These are phyloP conservation scores for Neurospora terricola DNA, from an alignment of 495 filamentous ascomycete genomes.

Conservation along the genomic window DNA sequence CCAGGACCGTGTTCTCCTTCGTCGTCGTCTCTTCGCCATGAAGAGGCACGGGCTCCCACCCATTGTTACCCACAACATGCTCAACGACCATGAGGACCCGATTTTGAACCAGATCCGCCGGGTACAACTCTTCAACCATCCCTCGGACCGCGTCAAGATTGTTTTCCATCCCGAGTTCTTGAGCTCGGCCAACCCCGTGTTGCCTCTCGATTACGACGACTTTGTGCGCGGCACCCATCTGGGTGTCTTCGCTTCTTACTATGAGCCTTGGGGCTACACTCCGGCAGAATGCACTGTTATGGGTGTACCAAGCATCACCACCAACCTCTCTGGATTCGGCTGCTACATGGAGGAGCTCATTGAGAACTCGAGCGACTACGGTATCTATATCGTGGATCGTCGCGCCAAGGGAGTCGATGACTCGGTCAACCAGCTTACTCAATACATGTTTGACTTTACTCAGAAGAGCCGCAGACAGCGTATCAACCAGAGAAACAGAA, in stretches of 20 bases:
- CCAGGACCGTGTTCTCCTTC: constrained; percentile 86
- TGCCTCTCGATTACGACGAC: constrained; percentile 95
- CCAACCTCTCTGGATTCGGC: constrained; percentile 93
- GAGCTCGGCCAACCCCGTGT: constrained; percentile 86
- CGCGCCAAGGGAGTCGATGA: constrained; percentile 94
- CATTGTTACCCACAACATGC: constrained; percentile 99
- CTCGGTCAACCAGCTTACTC: constrained; percentile 86
- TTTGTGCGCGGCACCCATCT: constrained; percentile 95
- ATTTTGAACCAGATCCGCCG: constrained; percentile 93
- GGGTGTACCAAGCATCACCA: constrained; percentile 97
- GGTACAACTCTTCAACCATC: constrained; percentile 94
- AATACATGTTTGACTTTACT: constrained; percentile 94
- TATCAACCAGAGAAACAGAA: constrained; percentile 98
- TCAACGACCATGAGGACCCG: constrained; percentile 85
- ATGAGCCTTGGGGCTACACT: constrained; percentile 98
- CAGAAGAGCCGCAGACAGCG: constrained; percentile 87
- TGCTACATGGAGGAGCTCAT: constrained; percentile 99
- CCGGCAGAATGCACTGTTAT: constrained; percentile 98
- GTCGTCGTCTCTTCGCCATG: constrained; percentile 89
- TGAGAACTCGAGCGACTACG: constrained; percentile 94
- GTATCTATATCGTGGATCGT: constrained; percentile 97
- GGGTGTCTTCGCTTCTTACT: constrained; percentile 94
- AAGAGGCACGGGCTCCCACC: constrained; percentile 83
- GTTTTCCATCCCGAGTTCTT: constrained; percentile 98
- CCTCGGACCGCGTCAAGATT: constrained; percentile 89